Percentiles rank a stretch among this genome's conserved stretches.
These are phyloP conservation scores for Microdochium bolleyi DNA, from an alignment of 2,329 filamentous ascomycete species.

Conservation along the genomic window DNA sequence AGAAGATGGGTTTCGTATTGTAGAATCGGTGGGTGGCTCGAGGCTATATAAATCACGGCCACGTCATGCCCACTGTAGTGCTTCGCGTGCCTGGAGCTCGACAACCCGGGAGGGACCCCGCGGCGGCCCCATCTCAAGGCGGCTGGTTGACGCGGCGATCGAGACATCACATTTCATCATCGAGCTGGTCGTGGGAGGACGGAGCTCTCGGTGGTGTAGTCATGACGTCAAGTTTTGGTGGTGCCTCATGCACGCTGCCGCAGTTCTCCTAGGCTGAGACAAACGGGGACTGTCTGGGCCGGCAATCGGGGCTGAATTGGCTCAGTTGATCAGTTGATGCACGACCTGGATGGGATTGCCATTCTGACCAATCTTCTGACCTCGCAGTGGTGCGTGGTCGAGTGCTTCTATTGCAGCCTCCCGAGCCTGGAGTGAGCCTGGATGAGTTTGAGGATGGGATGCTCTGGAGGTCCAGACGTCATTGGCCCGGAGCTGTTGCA, in stretches of 20 bases:
- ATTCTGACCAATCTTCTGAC: no score
- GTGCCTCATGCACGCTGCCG: not conserved
- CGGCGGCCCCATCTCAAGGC: not conserved
- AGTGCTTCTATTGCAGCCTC: no score
- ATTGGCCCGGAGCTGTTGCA: no score
- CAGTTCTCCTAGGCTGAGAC: not conserved
- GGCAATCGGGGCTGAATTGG: not conserved
- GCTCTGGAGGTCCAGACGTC: no score
- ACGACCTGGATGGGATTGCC: no score
- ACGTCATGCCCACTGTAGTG: not conserved
- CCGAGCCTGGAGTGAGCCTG: no score
- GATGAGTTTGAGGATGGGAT: no score
- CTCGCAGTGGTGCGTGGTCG: no score
- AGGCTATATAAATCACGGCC: not conserved
- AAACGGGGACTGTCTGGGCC: not conserved
- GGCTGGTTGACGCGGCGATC: not conserved
- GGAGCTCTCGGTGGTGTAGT: not conserved
- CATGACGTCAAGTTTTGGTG: conserved; percentile 11
- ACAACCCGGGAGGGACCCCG: not conserved
- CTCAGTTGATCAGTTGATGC: no score
- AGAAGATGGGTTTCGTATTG: not conserved
- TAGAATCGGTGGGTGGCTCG: not conserved
- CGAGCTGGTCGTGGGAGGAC: conserved; percentile 3
- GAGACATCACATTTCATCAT: conserved; percentile 13
- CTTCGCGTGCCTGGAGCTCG: not conserved